phyloP scores from a whole-genome alignment of 2,329 filamentous ascomycete species.

The Fusarium continuum region DNA sequence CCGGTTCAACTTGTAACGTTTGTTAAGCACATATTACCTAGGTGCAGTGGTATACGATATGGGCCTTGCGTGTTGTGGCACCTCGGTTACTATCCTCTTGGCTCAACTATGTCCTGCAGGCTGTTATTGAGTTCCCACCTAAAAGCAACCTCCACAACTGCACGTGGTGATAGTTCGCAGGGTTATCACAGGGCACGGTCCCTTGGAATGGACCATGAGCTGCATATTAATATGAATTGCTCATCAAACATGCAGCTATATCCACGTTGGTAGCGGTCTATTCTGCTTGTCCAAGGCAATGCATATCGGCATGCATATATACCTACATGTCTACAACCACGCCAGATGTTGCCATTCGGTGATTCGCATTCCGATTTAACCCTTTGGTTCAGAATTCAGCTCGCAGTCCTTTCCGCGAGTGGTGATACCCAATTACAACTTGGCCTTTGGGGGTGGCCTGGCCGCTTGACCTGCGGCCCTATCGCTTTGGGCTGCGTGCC shows the following conservation, averaged over 20 bases:
- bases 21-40: neutral
- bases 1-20: constrained; percentile 2
- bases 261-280: constrained; percentile 23
- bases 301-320: constrained; percentile 20
- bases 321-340: constrained; percentile 7
- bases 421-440: constrained; percentile 5
- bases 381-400: neutral
- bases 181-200: constrained; percentile 23
- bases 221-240: constrained; percentile 34
- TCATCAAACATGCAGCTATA: constrained; percentile 31
- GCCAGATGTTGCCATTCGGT: neutral
- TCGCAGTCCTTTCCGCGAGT: constrained; percentile 7
- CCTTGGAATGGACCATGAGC: constrained; percentile 22
- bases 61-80: neutral
- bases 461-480: constrained; percentile 2
- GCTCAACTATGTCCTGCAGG: constrained; percentile 20
- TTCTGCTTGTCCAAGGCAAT: constrained; percentile 9
- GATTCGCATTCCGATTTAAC: neutral
- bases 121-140: constrained; percentile 9
- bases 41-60: neutral
- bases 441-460: neutral
- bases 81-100: constrained; percentile 16
- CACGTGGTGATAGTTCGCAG: constrained; percentile 27
- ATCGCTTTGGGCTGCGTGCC: constrained; percentile 2
- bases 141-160: constrained; percentile 9